phyloP scores from a whole-genome alignment of 371 early-diverging fungal species.

The Mortierella sp. region DNA sequence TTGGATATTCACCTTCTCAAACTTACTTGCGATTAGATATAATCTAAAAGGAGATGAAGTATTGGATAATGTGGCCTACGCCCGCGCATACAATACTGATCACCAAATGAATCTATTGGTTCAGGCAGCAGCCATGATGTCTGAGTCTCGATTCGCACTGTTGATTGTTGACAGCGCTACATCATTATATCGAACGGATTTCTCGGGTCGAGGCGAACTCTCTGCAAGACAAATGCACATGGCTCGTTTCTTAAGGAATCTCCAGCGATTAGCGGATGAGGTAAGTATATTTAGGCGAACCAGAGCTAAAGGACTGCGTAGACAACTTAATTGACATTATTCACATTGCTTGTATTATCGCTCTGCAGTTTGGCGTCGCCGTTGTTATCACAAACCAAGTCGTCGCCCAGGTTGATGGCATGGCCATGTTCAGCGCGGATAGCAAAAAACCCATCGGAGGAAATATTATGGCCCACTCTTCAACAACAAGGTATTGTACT shows the following conservation, averaged over 20 bases:
- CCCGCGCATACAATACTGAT: conserved; percentile 98
- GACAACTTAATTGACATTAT: background rate
- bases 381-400: conserved; percentile 99
- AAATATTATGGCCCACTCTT: conserved; percentile 99
- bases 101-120: conserved; percentile 94
- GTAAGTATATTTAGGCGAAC: conserved; percentile 41
- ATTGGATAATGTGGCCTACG: conserved; percentile 97
- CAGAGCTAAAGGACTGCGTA: background rate
- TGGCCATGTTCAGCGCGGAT: conserved; percentile 93
- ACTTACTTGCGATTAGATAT: conserved; percentile 60
- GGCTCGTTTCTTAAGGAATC: conserved; percentile 91
- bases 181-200: conserved; percentile 98
- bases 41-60: conserved; percentile 91
- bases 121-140: conserved; percentile 98
- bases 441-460: conserved; percentile 99
- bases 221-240: conserved; percentile 98
- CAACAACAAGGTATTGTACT: conserved; percentile 75
- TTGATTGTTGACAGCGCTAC: conserved; percentile 98
- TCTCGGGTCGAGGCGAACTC: conserved; percentile 97
- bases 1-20: background rate
- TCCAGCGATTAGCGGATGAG: conserved; percentile 97
- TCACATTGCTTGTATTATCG: background rate
- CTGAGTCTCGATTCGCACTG: conserved; percentile 89
- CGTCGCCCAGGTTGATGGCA: conserved; percentile 98
- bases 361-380: conserved; percentile 91